phyloP scores from a whole-genome alignment of 2,329 filamentous ascomycete species.

The Juglanconis sp. region DNA sequence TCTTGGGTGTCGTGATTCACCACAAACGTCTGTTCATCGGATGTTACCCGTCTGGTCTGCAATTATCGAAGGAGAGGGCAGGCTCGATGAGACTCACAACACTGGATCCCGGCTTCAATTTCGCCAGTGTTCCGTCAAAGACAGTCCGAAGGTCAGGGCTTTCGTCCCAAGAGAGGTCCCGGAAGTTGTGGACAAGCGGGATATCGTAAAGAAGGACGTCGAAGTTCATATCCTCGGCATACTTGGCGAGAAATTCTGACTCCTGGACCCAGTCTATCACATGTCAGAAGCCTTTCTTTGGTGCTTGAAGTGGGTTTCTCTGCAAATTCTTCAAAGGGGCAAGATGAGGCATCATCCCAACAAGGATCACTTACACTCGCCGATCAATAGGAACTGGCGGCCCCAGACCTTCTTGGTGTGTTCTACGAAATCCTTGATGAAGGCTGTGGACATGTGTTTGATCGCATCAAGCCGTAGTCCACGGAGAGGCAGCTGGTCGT shows the following conservation, averaged over 20 bases:
- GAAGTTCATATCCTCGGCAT: constrained; percentile 54
- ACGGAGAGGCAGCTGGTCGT: constrained; percentile 27
- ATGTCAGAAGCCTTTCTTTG: too few species aligned
- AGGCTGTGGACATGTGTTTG: constrained; percentile 31
- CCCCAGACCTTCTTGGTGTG: constrained; percentile 30
- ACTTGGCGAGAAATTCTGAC: constrained; percentile 50
- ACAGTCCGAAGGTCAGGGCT: constrained; percentile 21
- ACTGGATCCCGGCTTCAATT: not conserved
- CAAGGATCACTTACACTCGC: constrained; percentile 44
- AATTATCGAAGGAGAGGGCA: too few species aligned
- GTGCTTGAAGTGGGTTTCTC: too few species aligned
- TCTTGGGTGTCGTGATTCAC: constrained; percentile 61
- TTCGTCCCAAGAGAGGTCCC: constrained; percentile 48
- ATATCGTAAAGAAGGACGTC: constrained; percentile 61
- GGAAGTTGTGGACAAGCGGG: constrained; percentile 64
- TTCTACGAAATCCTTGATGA: constrained; percentile 26
- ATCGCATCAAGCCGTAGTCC: constrained; percentile 33
- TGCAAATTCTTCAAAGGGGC: too few species aligned
- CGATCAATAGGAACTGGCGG: constrained; percentile 61
- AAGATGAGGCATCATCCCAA: too few species aligned
- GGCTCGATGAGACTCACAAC: not conserved
- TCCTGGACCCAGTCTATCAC: constrained; percentile 55
- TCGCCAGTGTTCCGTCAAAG: constrained; percentile 4
- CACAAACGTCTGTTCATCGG: constrained; percentile 53
- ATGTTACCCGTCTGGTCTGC: not conserved